Evolutionary conservation across 2,329 filamentous ascomycete genomes (phyloP).

Genomic region (Rhytidhysteron rufulum): DNA sequence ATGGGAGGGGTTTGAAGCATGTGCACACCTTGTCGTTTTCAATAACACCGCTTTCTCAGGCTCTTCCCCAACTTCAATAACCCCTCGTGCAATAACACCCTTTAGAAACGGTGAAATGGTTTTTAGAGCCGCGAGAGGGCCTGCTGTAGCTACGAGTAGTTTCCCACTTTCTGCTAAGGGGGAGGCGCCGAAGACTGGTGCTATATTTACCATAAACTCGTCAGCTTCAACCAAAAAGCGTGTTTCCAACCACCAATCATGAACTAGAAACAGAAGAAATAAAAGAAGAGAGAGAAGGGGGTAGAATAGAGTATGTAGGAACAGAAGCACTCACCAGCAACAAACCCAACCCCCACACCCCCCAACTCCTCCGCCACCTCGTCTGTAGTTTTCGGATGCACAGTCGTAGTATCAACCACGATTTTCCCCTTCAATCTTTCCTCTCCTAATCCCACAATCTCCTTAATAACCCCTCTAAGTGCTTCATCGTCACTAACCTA

Average conservation of each 20-base stretch:
- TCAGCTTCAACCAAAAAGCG: no score
- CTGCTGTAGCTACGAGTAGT: constrained; percentile 47
- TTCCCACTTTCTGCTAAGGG: constrained; percentile 46
- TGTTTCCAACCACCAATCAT: no score
- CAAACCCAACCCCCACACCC: constrained; percentile 31
- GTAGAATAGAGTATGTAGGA: no score
- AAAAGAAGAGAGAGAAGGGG: no score
- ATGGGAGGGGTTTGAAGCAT: no score
- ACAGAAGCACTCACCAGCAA: constrained; percentile 39
- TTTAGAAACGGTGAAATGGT: constrained; percentile 38
- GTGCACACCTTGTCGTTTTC: constrained; percentile 49
- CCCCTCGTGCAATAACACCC: constrained; percentile 37
- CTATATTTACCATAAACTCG: constrained; percentile 1
- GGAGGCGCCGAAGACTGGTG: constrained; percentile 51
- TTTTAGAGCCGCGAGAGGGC: constrained; percentile 33
- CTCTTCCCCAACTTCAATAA: constrained; percentile 44
- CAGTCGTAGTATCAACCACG: constrained; percentile 49
- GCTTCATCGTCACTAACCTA: constrained; percentile 42
- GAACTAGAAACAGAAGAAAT: no score
- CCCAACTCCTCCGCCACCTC: constrained; percentile 23
- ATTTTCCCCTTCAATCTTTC: constrained; percentile 42
- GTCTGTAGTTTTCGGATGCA: constrained; percentile 44
- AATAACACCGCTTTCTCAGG: constrained; percentile 44
- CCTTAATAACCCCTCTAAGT: constrained; percentile 28
- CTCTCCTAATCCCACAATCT: constrained; percentile 16